Evolutionary conservation across 148 eudicot species (phyloP).

Genomic region (Spergularia marina): DNA sequence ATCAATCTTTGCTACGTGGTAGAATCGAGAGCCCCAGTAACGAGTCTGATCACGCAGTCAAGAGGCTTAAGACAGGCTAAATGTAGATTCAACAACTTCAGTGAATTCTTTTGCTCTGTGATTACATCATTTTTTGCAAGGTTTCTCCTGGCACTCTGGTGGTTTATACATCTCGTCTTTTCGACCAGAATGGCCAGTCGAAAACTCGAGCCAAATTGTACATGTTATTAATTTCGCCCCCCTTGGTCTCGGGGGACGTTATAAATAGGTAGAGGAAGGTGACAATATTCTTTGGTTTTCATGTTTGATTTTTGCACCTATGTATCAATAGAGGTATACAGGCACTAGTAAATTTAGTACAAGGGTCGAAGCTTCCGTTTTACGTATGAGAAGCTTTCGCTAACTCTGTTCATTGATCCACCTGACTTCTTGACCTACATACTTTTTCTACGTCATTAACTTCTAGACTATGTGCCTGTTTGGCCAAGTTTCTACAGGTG

Average conservation of each 20-base stretch:
- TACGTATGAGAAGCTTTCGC: slow-evolving; percentile 28
- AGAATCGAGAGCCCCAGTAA: slow-evolving; percentile 37
- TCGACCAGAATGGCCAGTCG: slow-evolving; percentile 21
- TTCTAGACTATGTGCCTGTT: too few relatives aligned
- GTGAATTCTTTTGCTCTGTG: slow-evolving; percentile 36
- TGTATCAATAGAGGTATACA: slow-evolving; percentile 23
- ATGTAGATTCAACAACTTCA: slow-evolving; percentile 26
- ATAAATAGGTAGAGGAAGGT: slow-evolving; percentile 28
- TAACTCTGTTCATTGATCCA: not conserved
- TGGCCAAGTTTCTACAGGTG: too few relatives aligned
- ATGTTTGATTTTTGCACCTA: slow-evolving; percentile 12
- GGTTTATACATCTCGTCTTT: slow-evolving; percentile 23
- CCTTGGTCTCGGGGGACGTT: slow-evolving; percentile 14
- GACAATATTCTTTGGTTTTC: slow-evolving; percentile 15
- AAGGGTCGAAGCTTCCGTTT: slow-evolving; percentile 30
- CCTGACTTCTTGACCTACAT: slow-evolving; percentile 8
- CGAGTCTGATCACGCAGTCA: slow-evolving; percentile 51
- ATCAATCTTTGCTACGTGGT: slow-evolving; percentile 29
- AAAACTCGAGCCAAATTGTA: slow-evolving; percentile 50
- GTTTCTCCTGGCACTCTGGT: slow-evolving; percentile 17
- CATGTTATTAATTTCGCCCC: slow-evolving; percentile 27
- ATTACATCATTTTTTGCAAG: slow-evolving; percentile 46
- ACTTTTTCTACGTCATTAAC: slow-evolving; percentile 15
- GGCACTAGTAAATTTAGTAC: not conserved
- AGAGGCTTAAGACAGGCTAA: slow-evolving; percentile 61